Base-by-base conservation (phyloP, 345 rosid species). In the Eucalyptus guilfoylei region DNA sequence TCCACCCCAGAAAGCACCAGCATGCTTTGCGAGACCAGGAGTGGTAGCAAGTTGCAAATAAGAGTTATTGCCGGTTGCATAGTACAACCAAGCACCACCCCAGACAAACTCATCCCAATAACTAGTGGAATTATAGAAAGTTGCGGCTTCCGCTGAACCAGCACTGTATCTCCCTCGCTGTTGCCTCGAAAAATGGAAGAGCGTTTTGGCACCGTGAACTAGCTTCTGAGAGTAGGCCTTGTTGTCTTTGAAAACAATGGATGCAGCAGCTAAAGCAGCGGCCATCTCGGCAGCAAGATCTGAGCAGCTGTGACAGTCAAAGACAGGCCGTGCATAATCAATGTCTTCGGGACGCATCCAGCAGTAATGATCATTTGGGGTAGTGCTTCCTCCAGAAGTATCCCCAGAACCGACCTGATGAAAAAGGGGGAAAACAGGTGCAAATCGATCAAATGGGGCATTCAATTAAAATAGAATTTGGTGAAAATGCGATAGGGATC, bases 341-440 rank as follows among this genome's bases (percentile, higher is more conserved):
- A 98, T 98, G 92, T 98, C 99, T 95, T 98, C 99, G 34, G 99
- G 99, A 23, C 99, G 92, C 97, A 94, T 96, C 99, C 99, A 98
- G 89, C 99, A 98, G 92, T 95, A 97, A 90, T 97, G 99, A 89
- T 98, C 99, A 49, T 97, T 97, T 8, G 95, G 91, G 30, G 86
- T 89, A 11, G 98, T 93, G 90, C 91, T 95, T 34, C 97, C 99
- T 8, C 94, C 98, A 24, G 96, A 95, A 47, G 99, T 97, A 86
- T 96, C 98, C 60, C 99, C 99, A 21, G 86, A n/a, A 88, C 99
- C 99, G 86, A 96, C 99, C 99, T 97, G 91, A 87, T 16, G 76
- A 88, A 55, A 72, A 50, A 50, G 40, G 67, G 21, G 37, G 30
- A 45, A 76, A 19, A 34, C 49, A 42, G 55, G 9, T 15, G 42